phyloP scores from a whole-genome alignment of 1,284 basidiomycete species.

The Ustilago shanxiensis region DNA sequence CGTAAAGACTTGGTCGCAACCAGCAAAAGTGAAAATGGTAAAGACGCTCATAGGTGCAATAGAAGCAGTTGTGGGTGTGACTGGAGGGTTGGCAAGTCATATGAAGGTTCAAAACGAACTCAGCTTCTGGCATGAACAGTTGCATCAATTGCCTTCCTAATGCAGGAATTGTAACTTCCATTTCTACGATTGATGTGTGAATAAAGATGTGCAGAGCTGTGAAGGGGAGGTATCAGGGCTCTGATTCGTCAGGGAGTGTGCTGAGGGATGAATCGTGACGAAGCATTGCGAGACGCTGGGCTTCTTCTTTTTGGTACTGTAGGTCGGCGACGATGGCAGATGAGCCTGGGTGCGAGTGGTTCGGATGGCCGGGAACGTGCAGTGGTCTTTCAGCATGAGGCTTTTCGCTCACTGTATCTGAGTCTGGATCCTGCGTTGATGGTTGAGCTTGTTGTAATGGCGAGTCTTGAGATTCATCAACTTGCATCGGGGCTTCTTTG shows the following conservation, averaged over 20 bases:
- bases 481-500: neutral
- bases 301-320: constrained; percentile 58
- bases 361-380: constrained; percentile 44
- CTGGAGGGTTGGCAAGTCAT: constrained; percentile 4
- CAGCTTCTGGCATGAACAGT: constrained; percentile 37
- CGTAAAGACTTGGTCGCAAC: neutral
- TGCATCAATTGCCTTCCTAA: neutral
- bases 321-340: constrained; percentile 56
- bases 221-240: neutral
- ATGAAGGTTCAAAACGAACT: constrained; percentile 46
- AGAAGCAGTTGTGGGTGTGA: constrained; percentile 1
- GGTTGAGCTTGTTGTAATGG: too few species aligned
- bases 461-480: neutral
- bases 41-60: constrained; percentile 1
- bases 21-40: neutral
- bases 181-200: too few species aligned
- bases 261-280: constrained; percentile 41
- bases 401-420: neutral
- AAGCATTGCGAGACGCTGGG: constrained; percentile 55
- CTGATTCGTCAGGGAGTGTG: constrained; percentile 35
- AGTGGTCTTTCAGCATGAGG: constrained; percentile 10
- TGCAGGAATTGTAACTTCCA: neutral
- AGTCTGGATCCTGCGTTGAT: too few species aligned
- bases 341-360: constrained; percentile 57
- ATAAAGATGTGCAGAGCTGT: neutral